Evolutionary conservation across 257 asterid species (phyloP).

Genomic region (Solanum appendiculatum): DNA sequence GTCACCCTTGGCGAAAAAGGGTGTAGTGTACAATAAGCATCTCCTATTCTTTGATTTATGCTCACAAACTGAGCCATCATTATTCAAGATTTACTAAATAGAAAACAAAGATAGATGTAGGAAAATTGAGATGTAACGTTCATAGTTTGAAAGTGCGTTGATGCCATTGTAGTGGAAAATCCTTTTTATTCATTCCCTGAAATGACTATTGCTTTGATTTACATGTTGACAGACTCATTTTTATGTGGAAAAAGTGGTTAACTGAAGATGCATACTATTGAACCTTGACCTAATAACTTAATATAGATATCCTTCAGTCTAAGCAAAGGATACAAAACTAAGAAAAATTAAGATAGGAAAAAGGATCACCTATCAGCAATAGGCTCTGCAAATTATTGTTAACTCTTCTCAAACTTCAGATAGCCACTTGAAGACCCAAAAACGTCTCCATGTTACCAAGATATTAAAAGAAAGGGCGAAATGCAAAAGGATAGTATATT

Average conservation of each 20-base stretch:
- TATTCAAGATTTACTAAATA: slow-evolving; percentile 9
- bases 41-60: slow-evolving; percentile 17
- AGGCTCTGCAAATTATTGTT: not conserved
- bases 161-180: not conserved
- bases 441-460: not conserved
- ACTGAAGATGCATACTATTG: not conserved
- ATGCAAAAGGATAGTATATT: not conserved
- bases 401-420: not conserved
- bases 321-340: not conserved
- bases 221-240: not conserved
- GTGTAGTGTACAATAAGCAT: slow-evolving; percentile 16
- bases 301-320: not conserved
- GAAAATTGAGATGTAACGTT: not conserved
- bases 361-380: not conserved
- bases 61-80: slow-evolving; percentile 36
- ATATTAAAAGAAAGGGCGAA: not conserved
- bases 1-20: slow-evolving; percentile 11
- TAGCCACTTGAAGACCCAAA: not conserved
- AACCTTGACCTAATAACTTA: not conserved
- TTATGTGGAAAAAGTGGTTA: not conserved
- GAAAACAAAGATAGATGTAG: not conserved
- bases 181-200: not conserved
- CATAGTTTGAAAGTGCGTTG: not conserved
- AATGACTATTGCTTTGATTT: not conserved
- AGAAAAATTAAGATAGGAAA: not conserved